phyloP scores from a whole-genome alignment of 805 yeast species.

The Cyberlindnera suaveolens region DNA sequence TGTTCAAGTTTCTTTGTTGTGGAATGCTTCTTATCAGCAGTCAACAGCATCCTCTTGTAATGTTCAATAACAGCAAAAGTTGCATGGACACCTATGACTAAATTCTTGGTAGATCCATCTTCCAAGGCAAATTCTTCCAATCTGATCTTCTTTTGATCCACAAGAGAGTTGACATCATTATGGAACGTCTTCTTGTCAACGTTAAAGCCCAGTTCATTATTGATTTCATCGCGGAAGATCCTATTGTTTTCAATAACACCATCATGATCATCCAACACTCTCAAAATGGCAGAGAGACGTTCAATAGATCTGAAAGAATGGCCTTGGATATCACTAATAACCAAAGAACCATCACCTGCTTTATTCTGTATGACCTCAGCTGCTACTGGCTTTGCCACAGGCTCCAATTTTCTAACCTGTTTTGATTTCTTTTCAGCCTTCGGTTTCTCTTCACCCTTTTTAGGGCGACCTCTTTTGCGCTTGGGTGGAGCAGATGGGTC shows the following conservation, averaged over 20 bases:
- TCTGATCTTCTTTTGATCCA: constrained; percentile 25
- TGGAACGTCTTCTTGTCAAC: constrained; percentile 51
- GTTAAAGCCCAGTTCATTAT: constrained; percentile 34
- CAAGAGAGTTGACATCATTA: constrained; percentile 36
- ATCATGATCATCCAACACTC: constrained; percentile 34
- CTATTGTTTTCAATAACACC: constrained; percentile 42
- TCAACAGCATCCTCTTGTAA: neutral
- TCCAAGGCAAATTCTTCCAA: constrained; percentile 19
- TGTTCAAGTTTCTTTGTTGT: constrained; percentile 9
- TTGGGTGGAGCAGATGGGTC: constrained; percentile 3
- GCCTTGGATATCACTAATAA: constrained; percentile 30
- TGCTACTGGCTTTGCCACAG: neutral
- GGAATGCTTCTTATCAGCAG: neutral
- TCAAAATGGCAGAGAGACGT: constrained; percentile 37
- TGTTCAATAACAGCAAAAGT: constrained; percentile 2
- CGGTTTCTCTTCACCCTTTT: constrained; percentile 18
- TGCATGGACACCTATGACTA: constrained; percentile 25
- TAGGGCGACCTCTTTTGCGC: constrained; percentile 23
- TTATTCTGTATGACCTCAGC: neutral
- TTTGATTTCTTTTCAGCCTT: constrained; percentile 5
- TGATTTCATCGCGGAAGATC: constrained; percentile 33
- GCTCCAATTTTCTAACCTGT: neutral
- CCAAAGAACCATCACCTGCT: neutral
- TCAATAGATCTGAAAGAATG: constrained; percentile 38
- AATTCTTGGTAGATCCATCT: constrained; percentile 11